A percentile compares a stretch with the other conserved stretches of the same genome.
These are phyloP conservation scores for Aspergillus melleus DNA, from an alignment of 2,329 filamentous ascomycete genomes.

Conservation along the genomic window DNA sequence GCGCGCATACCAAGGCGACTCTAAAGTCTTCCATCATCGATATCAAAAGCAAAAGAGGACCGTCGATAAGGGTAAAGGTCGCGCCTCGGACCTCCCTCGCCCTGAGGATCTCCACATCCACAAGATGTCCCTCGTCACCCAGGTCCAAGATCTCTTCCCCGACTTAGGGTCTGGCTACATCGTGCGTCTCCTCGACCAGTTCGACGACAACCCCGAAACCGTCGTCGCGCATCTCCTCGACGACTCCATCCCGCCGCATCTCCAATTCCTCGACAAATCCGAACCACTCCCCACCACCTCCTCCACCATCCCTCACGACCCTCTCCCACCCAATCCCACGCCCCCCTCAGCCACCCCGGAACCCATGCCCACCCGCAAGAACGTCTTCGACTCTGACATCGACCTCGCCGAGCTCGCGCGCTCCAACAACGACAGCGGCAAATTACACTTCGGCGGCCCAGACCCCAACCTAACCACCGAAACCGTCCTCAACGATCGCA, in stretches of 20 bases:
- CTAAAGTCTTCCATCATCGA: slow-evolving; percentile 38
- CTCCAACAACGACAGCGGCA: slow-evolving; percentile 42
- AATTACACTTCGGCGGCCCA: slow-evolving; percentile 75
- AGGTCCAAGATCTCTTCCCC: slow-evolving; percentile 92
- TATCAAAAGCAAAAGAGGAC: slow-evolving; percentile 43
- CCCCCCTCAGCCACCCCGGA: slow-evolving; percentile 29
- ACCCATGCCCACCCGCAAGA: slow-evolving; percentile 54
- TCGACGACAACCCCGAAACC: slow-evolving; percentile 72
- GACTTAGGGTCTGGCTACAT: slow-evolving; percentile 82
- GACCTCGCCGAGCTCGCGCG: slow-evolving; percentile 72
- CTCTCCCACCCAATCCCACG: slow-evolving; percentile 56
- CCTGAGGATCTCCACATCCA: slow-evolving; percentile 68
- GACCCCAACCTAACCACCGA: slow-evolving; percentile 67
- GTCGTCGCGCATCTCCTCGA: slow-evolving; percentile 81
- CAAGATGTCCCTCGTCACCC: slow-evolving; percentile 78
- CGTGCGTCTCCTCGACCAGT: slow-evolving; percentile 75
- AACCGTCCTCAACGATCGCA: slow-evolving; percentile 65
- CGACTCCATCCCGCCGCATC: slow-evolving; percentile 68
- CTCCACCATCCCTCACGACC: slow-evolving; percentile 55
- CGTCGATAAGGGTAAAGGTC: slow-evolving; percentile 44
- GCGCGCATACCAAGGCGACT: slow-evolving; percentile 40
- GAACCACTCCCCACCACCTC: slow-evolving; percentile 50
- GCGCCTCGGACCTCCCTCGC: slow-evolving; percentile 26
- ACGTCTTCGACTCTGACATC: slow-evolving; percentile 73
- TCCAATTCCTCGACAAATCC: slow-evolving; percentile 63